Conservation (phyloP, 345 rosid genomes). For the Eucalyptus paniculata region DNA sequence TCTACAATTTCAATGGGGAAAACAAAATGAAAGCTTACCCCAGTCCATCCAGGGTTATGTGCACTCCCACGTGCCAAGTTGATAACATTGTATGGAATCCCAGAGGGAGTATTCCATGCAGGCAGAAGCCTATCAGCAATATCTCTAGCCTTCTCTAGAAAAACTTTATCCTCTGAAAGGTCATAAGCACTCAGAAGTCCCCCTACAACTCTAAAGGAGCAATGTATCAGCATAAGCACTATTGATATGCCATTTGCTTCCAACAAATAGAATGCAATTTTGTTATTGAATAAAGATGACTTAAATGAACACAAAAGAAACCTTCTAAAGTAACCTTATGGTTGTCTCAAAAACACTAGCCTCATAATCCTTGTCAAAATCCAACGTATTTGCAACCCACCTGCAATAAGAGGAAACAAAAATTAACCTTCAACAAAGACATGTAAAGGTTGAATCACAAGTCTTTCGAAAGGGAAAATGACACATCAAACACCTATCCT, state of each 20-base stretch:
- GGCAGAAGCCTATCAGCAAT: slow-evolving; percentile 94
- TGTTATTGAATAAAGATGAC: neutral
- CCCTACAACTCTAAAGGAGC: slow-evolving; percentile 71
- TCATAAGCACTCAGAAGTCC: slow-evolving; percentile 97
- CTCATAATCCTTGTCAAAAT: slow-evolving; percentile 83
- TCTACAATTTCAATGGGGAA: neutral
- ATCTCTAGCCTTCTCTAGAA: slow-evolving; percentile 91
- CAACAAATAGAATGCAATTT: neutral
- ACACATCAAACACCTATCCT: neutral
- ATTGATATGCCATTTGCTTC: neutral
- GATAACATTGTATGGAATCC: slow-evolving; percentile 83
- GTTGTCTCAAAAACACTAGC: slow-evolving; percentile 99
- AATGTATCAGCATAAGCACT: neutral
- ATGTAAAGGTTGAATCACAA: neutral
- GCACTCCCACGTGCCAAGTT: slow-evolving; percentile 75
- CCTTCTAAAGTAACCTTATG: slow-evolving; percentile 88
- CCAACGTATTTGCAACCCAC: slow-evolving; percentile 90
- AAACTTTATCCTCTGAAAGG: slow-evolving; percentile 82
- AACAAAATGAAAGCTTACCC: slow-evolving; percentile 44
- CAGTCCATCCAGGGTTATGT: slow-evolving; percentile 85
- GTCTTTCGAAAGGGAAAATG: too few species aligned
- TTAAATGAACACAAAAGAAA: slow-evolving; percentile 39
- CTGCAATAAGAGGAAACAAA: slow-evolving; percentile 21
- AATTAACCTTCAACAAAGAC: neutral
- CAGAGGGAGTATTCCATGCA: slow-evolving; percentile 82